Evolutionary conservation across 176 grass and related monocot genomes (phyloP), one percentile per base, ranked within the genome.

Genomic region (Pontederia paniculata): DNA sequence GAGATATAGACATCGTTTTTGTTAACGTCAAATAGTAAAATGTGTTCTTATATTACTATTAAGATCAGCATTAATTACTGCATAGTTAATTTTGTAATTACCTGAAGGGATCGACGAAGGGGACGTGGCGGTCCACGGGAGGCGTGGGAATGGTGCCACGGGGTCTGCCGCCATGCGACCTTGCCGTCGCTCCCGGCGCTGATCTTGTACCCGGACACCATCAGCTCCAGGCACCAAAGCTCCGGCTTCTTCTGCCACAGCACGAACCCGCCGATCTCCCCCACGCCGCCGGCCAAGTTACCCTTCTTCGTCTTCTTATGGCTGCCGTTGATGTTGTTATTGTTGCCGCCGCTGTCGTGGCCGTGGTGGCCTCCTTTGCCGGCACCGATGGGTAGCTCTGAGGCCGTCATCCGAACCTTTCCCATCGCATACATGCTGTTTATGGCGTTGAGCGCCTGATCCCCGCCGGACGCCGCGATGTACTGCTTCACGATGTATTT

Each of bases 401-500:
- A 79, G 1, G 93, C 86, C 12, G 74, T 72, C 93, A 98, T 98
- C 61, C 62, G 54, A 42, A 98, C 93, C 71, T 82, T 88, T 1
- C 93, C 93, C 80, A 98, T 91, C 31, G 86, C 93, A 52, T 91
- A 98, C 86, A 91, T 98, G 83, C 86, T 98, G 25, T 57, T 78
- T 21, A 98, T 80, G 10, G 66, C 77, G 67, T 84, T 84, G 57
- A 98, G 51, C 15, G 93, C 93, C 75, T 81, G 82, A 42, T 98
- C 93, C 6, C 93, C 93, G 45, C 86, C 86, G 1, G 93, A 98
- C 68, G 93, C 93, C 48, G 93, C 93, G 17, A 98, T 84, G 69
- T 98, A 98, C 72, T 98, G 93, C 74, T 91, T 86, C 75, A 98
- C 75, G 13, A 98, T 98, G 74, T 98, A 98, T 72, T 91, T 98